A percentile compares a stretch with the other conserved stretches of the same genome.
Evolutionary conservation across 1,284 basidiomycete genomes (phyloP).

Genomic region (Ceratobasidium sp.): DNA sequence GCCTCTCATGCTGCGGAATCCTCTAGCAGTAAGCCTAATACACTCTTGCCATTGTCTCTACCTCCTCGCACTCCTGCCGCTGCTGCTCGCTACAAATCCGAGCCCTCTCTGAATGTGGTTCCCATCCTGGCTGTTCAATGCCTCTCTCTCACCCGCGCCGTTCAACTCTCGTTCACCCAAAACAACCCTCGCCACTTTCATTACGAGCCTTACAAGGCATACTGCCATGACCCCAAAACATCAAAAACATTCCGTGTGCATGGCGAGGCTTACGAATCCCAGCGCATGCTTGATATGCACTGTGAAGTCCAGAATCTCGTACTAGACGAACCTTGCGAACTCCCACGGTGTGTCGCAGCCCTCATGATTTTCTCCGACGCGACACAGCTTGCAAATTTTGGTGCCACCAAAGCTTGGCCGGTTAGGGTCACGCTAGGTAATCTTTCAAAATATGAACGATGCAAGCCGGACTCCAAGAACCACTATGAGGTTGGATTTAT

Average conservation of each 20-base stretch:
- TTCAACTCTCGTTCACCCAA: not conserved
- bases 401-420: conserved; percentile 51
- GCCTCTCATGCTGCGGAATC: too few species aligned
- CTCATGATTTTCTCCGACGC: conserved; percentile 54
- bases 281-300: not conserved
- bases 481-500: conserved; percentile 51
- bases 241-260: not conserved
- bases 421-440: conserved; percentile 50
- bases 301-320: not conserved
- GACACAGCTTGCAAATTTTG: conserved; percentile 53
- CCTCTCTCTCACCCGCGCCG: not conserved
- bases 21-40: not conserved
- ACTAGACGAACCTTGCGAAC: conserved; percentile 46
- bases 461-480: conserved; percentile 47
- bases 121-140: not conserved
- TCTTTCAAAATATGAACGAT: conserved; percentile 50
- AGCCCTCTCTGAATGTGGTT: not conserved
- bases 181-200: conserved; percentile 19
- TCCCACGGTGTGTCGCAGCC: conserved; percentile 48
- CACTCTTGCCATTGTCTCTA: not conserved
- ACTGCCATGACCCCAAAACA: not conserved
- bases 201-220: conserved; percentile 18
- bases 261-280: conserved; percentile 17
- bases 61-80: conserved; percentile 11
- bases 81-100: not conserved